These are phyloP conservation scores for Alternaria novae-zelandiae DNA, from an alignment of 2,329 filamentous ascomycete species.

Conservation along the genomic window DNA sequence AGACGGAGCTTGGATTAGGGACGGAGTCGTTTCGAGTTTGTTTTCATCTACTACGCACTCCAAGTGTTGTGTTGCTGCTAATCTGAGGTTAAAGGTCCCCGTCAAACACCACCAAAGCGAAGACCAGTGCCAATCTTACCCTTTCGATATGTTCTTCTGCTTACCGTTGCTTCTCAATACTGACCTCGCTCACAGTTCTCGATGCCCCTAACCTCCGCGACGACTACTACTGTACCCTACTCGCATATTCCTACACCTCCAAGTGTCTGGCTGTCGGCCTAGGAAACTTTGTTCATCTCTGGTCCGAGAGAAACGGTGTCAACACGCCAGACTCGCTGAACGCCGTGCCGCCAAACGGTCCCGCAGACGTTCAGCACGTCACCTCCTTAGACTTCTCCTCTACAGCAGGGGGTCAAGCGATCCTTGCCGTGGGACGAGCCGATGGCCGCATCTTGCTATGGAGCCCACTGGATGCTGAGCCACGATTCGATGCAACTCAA, in stretches of 20 bases:
- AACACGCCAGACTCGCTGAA: constrained; percentile 62
- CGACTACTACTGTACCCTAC: constrained; percentile 91
- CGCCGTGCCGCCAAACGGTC: constrained; percentile 54
- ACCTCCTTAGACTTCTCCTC: constrained; percentile 94
- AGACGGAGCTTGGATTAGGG: constrained; percentile 51
- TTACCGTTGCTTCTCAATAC: constrained; percentile 7
- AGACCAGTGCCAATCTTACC: constrained; percentile 70
- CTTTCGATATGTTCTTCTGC: constrained; percentile 68
- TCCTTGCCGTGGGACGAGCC: constrained; percentile 84
- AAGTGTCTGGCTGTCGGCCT: constrained; percentile 85
- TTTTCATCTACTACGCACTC: constrained; percentile 14
- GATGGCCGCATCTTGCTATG: constrained; percentile 78
- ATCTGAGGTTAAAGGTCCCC: constrained; percentile 25
- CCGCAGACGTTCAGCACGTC: constrained; percentile 57
- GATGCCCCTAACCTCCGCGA: constrained; percentile 89
- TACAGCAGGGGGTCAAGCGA: constrained; percentile 72
- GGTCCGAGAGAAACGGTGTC: constrained; percentile 79
- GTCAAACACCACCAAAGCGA: constrained; percentile 33
- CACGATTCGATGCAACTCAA: constrained; percentile 78
- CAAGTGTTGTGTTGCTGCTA: constrained; percentile 2
- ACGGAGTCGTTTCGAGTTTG: constrained; percentile 43
- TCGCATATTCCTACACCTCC: constrained; percentile 80
- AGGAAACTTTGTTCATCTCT: constrained; percentile 79
- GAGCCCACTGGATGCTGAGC: constrained; percentile 72
- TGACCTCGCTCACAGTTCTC: constrained; percentile 68